phyloP scores from a whole-genome alignment of 140 eudicot species.

The Cichorium intybus region DNA sequence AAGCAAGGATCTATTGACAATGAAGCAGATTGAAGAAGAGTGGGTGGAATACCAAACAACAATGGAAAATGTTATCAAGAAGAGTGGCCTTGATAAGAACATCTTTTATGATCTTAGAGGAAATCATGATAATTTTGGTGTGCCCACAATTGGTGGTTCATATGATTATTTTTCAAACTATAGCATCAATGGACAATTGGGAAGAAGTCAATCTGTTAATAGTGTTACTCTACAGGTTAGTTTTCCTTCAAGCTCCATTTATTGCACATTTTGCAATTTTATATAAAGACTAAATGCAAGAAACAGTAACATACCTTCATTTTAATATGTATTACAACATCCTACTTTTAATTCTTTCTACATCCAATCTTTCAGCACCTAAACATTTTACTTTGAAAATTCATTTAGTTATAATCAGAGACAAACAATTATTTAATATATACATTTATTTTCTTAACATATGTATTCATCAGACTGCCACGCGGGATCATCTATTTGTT shows the following conservation, averaged over 20 bases:
- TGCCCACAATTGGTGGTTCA: conserved; percentile 50
- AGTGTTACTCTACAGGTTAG: conserved; percentile 79
- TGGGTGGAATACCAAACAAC: conserved; percentile 83
- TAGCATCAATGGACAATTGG: conserved; percentile 62
- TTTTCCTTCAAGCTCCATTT: conserved; percentile 19
- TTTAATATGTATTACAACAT: too few relatives aligned
- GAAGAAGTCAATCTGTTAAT: conserved; percentile 66
- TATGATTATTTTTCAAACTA: conserved; percentile 69
- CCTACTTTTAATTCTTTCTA: too few relatives aligned
- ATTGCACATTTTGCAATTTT: background rate
- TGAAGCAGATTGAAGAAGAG: conserved; percentile 89
- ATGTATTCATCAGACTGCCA: conserved; percentile 49
- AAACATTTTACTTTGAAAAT: too few relatives aligned
- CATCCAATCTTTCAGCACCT: too few relatives aligned
- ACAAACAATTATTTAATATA: background rate
- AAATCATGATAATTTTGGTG: conserved; percentile 94
- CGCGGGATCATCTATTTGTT: conserved; percentile 62
- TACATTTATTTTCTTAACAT: background rate
- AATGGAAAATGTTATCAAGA: conserved; percentile 63
- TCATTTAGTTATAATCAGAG: too few relatives aligned
- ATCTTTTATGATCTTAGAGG: conserved; percentile 85
- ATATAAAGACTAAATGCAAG: too few relatives aligned
- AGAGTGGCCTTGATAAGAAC: conserved; percentile 73
- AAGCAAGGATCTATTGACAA: conserved; percentile 80
- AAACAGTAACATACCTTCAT: background rate